These are phyloP conservation scores for Amniculicola lignicola DNA, from an alignment of 495 filamentous ascomycete species.

Conservation along the genomic window DNA sequence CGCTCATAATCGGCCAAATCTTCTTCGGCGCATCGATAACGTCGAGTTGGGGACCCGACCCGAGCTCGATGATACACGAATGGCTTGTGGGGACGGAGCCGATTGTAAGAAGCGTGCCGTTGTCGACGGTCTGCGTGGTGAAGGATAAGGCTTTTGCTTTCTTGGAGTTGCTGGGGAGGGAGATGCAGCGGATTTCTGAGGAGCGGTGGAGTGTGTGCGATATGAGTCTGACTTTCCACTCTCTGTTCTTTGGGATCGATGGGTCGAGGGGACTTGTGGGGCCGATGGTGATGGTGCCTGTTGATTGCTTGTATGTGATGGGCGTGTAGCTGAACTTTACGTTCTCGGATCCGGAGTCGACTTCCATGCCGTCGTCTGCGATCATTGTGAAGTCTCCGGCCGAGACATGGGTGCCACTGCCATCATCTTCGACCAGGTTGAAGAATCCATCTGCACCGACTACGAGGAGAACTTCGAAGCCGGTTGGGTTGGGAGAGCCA, in stretches of 20 bases:
- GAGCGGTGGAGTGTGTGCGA: slow-evolving; percentile 4
- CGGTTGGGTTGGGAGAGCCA: slow-evolving; percentile 43
- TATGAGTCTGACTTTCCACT: slow-evolving; percentile 29
- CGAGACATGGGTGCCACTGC: slow-evolving; percentile 25
- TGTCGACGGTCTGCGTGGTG: slow-evolving; percentile 13
- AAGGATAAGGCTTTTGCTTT: slow-evolving; percentile 17
- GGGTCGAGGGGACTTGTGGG: slow-evolving; percentile 25
- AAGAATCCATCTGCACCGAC: slow-evolving; percentile 52
- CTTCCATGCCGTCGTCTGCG: slow-evolving; percentile 23
- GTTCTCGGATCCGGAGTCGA: slow-evolving; percentile 10
- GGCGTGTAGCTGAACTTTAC: slow-evolving; percentile 29
- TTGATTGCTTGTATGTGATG: slow-evolving; percentile 33
- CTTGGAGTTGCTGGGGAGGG: slow-evolving; percentile 11
- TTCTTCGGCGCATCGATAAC: slow-evolving; percentile 17
- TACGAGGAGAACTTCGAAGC: slow-evolving; percentile 50
- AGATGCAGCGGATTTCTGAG: slow-evolving; percentile 19
- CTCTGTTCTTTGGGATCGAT: slow-evolving; percentile 26
- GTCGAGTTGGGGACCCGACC: slow-evolving; percentile 27
- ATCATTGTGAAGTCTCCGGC: slow-evolving; percentile 31
- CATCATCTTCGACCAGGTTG: slow-evolving; percentile 44
- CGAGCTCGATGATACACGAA: slow-evolving; percentile 25
- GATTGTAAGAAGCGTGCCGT: slow-evolving; percentile 22
- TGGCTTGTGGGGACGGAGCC: slow-evolving; percentile 11
- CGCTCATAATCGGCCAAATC: slow-evolving; percentile 17
- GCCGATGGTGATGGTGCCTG: slow-evolving; percentile 27